Evolutionary conservation across 345 rosid species (phyloP), one percentile per base, ranked within the genome.

Genomic region (Citrus glauca): DNA sequence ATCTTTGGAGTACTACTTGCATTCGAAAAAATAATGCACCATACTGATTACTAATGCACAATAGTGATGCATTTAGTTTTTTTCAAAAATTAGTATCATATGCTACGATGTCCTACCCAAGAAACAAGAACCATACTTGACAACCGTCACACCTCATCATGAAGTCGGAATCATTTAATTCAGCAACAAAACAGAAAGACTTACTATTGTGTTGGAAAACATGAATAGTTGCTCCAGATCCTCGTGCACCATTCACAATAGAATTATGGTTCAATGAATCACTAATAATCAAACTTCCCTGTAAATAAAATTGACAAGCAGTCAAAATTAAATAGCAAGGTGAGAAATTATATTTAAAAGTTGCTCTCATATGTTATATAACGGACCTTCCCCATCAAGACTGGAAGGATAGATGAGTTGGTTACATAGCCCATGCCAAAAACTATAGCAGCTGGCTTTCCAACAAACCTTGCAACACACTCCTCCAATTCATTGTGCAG

Each of bases 181-280:
- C 33, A 24, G 11, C 25, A 40, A 62, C 59, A 55, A n/a, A 45
- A 61, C 30, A 68, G 59, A 72, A 17, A 57, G 69, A 86, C 95
- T 90, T 82, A 94, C 98, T 89, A 78, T 96, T 96, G 85, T 94
- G 91, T 75, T 92, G 98, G 84, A 94, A 96, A 87, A 96, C 99
- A 45, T 97, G 88, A 77, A 94, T 79, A 30, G 97, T 89, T 79
- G 99, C 97, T 81, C 98, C 97, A 10, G 99, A 94, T 66, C 98
- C 99, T 79, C 99, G 91, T 66, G 98, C 99, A 67, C 99, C 99
- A 81, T 86, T 96, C 69, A 96, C 91, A 87, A 94, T 92, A 27
- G 98, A 96, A 80, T 90, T 94, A 79, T 96, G 99, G 89, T 96
- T 96, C 87, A 96, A 83, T 7, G 99, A 94, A 85, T 96, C 99